Evolutionary conservation across 176 grass and related monocot species (phyloP), one percentile per base, ranked within the genome.

Genomic region (Typha latifolia): DNA sequence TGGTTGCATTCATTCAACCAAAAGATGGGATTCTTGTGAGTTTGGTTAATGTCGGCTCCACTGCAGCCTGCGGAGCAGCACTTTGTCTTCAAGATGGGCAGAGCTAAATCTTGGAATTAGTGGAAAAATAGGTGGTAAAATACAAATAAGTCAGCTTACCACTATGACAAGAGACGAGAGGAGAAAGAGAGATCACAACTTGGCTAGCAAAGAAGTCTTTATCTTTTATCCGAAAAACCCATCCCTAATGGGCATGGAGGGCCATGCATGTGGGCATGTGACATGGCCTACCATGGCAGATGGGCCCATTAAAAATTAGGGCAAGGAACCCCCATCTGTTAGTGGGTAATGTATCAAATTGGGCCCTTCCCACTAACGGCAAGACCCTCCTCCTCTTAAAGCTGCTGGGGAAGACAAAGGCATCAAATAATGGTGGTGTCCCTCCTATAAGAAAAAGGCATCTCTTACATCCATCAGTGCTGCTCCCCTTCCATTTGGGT

Each of bases 291-390:
- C 14, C 8, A 57, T 21, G 53, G 8, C 16, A 19, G 15, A 20
- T 16, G 53, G 15, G 10, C 15, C n/a, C 14, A 16, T 57, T 57
- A n/a, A 55, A 55, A 55, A 55, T 55, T 55, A 16, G 14, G 14
- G 51, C 51, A 55, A 5, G 8, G 18, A 15, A 15, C 14, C 14
- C 15, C 51, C 14, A 4, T 15, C 6, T n/a, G 53, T 52, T 27
- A 5, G 16, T 49, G 49, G 16, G 16, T 2, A 65, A 12, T 50
- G 4, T 34, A 64, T 5, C 21, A 15, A 14, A 14, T 14, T 12
- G 67, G 61, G 62, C 77, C 50, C 49, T 24, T 14, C 5, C 49
- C 27, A 72, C 26, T 66, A 82, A 62, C 72, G 62, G 61, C 63
- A 16, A 22, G 16, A n/a, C 13, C n/a, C 51, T 16, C 51, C 51